These are phyloP conservation scores for Herpetomonas samuelpessoai DNA, from an alignment of 208 protist genomes.

Conservation along the genomic window DNA sequence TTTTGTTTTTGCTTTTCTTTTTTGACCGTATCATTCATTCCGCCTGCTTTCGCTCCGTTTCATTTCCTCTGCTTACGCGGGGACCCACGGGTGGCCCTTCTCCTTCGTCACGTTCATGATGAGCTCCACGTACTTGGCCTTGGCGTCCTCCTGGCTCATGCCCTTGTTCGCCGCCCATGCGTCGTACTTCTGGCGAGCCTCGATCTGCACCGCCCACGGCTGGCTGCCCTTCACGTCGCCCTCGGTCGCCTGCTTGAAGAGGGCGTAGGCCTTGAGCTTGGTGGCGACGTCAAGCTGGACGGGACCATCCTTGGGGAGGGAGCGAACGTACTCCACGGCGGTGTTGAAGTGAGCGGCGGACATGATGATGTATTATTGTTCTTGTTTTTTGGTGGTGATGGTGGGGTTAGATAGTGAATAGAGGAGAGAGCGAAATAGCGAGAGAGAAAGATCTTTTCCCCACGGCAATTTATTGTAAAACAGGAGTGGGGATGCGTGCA, in stretches of 20 bases:
- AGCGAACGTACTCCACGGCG: constrained; percentile 79
- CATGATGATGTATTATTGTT: constrained; percentile 32
- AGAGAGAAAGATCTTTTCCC: not conserved
- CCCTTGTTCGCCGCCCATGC: constrained; percentile 91
- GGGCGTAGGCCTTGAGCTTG: constrained; percentile 93
- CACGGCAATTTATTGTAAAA: too few species aligned
- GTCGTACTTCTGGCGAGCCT: constrained; percentile 95
- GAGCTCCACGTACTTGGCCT: constrained; percentile 83
- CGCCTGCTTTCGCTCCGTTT: too few species aligned
- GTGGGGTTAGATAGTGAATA: not conserved
- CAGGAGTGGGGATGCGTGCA: too few species aligned
- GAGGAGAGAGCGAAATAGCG: not conserved
- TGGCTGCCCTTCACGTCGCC: constrained; percentile 90
- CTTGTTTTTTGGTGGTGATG: not conserved
- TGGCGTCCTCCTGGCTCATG: constrained; percentile 89
- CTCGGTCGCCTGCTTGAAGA: constrained; percentile 97
- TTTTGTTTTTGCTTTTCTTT: too few species aligned
- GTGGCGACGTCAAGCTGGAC: constrained; percentile 88
- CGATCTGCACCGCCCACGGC: constrained; percentile 91
- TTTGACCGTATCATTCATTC: too few species aligned
- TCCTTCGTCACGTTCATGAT: constrained; percentile 62
- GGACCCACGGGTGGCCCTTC: constrained; percentile 60
- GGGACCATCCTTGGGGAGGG: constrained; percentile 73
- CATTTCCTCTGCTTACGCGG: constrained; percentile 23
- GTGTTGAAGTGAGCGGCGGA: constrained; percentile 77